Conservation (phyloP, 202 grass and related monocot genomes). For the Hordeum pubiflorum region DNA sequence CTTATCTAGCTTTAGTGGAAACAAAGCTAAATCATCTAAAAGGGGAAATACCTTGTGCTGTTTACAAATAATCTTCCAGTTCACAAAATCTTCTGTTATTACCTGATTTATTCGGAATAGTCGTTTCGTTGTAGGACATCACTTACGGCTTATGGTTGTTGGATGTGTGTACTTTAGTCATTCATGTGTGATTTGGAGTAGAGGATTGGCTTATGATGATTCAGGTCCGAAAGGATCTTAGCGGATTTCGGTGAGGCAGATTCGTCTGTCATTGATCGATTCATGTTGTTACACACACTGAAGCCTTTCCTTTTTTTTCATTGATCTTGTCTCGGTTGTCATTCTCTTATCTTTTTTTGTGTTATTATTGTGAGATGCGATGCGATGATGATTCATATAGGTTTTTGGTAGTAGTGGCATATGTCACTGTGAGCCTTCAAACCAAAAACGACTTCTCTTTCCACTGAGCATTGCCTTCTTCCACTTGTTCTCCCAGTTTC, state of each 20-base stretch:
- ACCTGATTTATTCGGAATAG: background rate
- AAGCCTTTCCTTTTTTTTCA: background rate
- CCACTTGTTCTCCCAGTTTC: background rate
- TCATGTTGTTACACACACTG: background rate
- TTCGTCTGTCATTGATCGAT: background rate
- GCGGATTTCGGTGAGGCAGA: background rate
- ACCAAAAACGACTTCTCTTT: background rate
- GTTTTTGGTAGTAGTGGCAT: background rate
- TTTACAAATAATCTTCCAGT: background rate
- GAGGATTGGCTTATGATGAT: background rate
- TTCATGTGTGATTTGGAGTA: background rate
- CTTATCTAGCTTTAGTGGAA: background rate
- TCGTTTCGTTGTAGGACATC: background rate
- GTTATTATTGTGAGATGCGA: background rate
- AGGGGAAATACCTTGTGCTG: background rate
- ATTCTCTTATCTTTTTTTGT: background rate
- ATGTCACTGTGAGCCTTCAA: background rate
- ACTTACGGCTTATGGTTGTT: background rate
- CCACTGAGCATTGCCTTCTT: background rate
- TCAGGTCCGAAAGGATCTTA: background rate
- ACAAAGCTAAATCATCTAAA: background rate
- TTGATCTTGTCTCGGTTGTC: background rate
- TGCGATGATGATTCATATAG: background rate
- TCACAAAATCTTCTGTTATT: background rate
- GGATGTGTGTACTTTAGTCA: background rate